Evolutionary conservation across 495 filamentous ascomycete genomes (phyloP), one percentile per base, ranked within the genome.

Genomic region (Xylaria castorea): DNA sequence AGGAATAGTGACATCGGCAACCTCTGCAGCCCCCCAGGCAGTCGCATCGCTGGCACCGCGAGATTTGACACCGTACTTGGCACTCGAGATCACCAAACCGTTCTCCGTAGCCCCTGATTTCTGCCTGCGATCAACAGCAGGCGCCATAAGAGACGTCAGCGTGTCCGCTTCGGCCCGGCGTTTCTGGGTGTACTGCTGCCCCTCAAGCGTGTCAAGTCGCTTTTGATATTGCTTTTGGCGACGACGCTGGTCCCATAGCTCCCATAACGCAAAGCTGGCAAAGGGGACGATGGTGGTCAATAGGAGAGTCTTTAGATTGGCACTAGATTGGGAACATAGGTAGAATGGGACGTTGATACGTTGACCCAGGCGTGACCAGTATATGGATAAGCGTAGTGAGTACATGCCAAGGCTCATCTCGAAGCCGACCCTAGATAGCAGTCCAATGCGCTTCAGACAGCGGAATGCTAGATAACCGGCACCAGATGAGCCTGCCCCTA

Each of bases 1-100:
- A 12, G 80, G 78, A 51, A 80, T 74, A 5, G 77, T 81, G 3
- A 79, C 80, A 66, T 81, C 80, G 5, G 78, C 80, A 34, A 81
- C 76, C 75, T 81, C 78, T 5, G 80, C 78, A n/a, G 74, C 70
- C 48, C 74, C 70, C 57, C 36, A 74, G 12, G 34, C 61, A 5
- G n/a, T 16, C 36, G 36, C 42, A 12, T 64, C 61, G 36, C 36
- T 44, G 12, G 55, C 55, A 46, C 30, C 61, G 11, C 42, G 77
- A 18, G 75, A 71, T 55, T 71, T 73, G 14, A 75, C 78, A 6
- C 80, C 80, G 27, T 77, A 81, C 50, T 81, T 81, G 36, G 80
- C 80, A 46, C 75, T 79, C 32, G 78, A 58, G 11, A 58, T 58
- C 55, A 58, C 27, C 12, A 58, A 27, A 18, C 27, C 55, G 18